Conservation (phyloP, 345 rosid species). For the Hibiscus mutabilis region DNA sequence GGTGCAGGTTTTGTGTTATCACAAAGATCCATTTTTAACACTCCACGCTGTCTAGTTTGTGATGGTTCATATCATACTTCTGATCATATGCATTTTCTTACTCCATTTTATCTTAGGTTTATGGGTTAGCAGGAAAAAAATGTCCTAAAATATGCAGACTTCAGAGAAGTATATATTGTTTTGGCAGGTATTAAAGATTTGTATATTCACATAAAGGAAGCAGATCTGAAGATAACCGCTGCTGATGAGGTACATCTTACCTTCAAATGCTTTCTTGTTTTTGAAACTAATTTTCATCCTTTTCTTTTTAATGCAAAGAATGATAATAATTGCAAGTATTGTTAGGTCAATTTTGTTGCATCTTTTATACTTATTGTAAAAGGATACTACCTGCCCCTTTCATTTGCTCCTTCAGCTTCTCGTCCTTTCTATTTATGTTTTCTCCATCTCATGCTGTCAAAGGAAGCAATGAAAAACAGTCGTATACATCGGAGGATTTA, state of each 20-base stretch:
- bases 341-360: background rate
- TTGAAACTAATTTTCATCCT: background rate
- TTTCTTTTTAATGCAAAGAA: no score
- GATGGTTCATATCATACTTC: background rate
- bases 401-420: background rate
- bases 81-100: background rate
- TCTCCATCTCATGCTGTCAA: constrained; percentile 13
- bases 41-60: background rate
- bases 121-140: background rate
- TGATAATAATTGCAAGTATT: no score
- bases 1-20: background rate
- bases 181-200: constrained; percentile 52
- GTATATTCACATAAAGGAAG: constrained; percentile 31
- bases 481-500: constrained; percentile 53
- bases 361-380: background rate
- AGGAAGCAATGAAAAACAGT: constrained; percentile 58
- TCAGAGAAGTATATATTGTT: background rate
- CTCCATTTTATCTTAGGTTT: background rate
- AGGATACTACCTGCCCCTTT: background rate
- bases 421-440: constrained; percentile 7
- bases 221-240: constrained; percentile 39
- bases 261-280: background rate
- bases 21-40: background rate
- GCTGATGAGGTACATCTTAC: constrained; percentile 49
- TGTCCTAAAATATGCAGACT: background rate